Base-by-base conservation (phyloP, 345 rosid species). In the Bretschneidera sinensis region DNA sequence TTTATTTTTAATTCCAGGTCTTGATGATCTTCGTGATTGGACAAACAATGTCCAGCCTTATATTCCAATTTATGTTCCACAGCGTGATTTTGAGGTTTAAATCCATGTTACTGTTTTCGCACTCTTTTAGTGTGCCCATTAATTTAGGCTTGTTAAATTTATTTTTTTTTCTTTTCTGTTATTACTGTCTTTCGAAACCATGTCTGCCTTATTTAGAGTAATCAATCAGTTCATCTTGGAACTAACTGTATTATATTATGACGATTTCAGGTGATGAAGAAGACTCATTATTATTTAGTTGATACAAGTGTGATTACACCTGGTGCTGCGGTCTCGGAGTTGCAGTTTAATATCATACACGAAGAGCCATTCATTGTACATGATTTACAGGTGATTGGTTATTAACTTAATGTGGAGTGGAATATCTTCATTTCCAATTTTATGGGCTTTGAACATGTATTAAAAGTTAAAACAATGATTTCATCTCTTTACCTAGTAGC, bases 11-110 rank as follows among this genome's bases (percentile, higher is more conserved):
- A 25, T 50, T 58, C 25, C 67, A 92, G 98, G 97, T 73, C 91
- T 92, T 57, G 97, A 89, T 68, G 97, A 89, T 85, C 95, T 92
- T 67, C 92, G 91, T 58, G 98, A 92, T 70, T 92, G 98, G 98
- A 92, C 98, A 48, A 92, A 92, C 78, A 89, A 89, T 59, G 77
- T 92, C 65, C 96, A 88, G 75, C 83, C 85, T 34, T 57, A 67
- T 59, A 86, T 92, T 71, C 92, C 95, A 64, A 88, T 88, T 62
- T 88, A 85, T 65, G 90, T 85, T 55, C 88, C 92, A 58, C 48
- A 66, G 55, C 92, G 92, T 53, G 98, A 91, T 74, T 78, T 92
- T 54, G 95, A 88, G 95, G 95, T 88, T 56, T 43, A 20, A 53
- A 59, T 15, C 43, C 35, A 18, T 28, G 16, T 39, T 63, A 23